A percentile compares a stretch with the other conserved stretches of the same genome.
Evolutionary conservation across 169 alveolate species (phyloP).

Genomic region (Cryptosporidium xiaoi): DNA sequence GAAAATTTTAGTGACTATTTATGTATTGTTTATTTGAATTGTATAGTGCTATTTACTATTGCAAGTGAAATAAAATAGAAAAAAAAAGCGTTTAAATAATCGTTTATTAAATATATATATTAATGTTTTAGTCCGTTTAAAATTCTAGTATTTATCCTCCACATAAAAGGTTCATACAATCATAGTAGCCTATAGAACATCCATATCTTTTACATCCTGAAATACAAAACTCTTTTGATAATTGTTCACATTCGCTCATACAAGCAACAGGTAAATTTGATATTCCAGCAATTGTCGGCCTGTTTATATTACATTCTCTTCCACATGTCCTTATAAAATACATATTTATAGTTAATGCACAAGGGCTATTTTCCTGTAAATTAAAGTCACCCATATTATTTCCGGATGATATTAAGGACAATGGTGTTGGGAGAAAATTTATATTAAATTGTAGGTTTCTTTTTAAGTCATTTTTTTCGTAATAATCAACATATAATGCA

Average conservation of each 20-base stretch:
- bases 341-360: slow-evolving; percentile 46
- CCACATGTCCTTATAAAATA: slow-evolving; percentile 67
- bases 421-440: slow-evolving; percentile 37
- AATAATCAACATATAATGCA: slow-evolving; percentile 37
- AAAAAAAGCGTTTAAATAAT: neutral
- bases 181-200: slow-evolving; percentile 38
- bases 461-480: neutral
- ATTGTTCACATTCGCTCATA: slow-evolving; percentile 16
- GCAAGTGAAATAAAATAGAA: neutral
- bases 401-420: slow-evolving; percentile 47
- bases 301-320: slow-evolving; percentile 44
- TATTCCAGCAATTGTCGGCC: slow-evolving; percentile 46
- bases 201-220: slow-evolving; percentile 66
- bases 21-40: no score
- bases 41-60: neutral
- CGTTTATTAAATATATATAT: neutral
- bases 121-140: neutral
- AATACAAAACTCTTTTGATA: slow-evolving; percentile 51
- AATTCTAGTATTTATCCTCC: neutral
- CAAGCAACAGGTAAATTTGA: slow-evolving; percentile 40
- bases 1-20: no score
- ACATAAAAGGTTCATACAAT: slow-evolving; percentile 49
- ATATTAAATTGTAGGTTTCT: slow-evolving; percentile 35
- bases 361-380: slow-evolving; percentile 12
- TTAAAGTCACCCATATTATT: slow-evolving; percentile 12